Conservation (phyloP, 2,329 filamentous ascomycete species). For the Penicillium psychrosexuale region DNA sequence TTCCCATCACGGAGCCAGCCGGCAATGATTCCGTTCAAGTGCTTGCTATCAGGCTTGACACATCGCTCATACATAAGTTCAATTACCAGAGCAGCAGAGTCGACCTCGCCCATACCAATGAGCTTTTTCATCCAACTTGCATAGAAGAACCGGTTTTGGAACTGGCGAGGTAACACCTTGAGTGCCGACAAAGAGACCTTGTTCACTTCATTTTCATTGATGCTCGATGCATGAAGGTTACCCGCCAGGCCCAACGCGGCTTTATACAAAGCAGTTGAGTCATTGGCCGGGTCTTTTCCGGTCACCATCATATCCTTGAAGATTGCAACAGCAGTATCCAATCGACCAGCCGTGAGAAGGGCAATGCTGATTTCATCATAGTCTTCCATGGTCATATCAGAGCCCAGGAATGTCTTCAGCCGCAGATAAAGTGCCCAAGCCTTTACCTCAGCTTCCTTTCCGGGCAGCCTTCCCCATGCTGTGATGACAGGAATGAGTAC, state of each 20-base stretch:
- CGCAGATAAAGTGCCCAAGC: constrained; percentile 68
- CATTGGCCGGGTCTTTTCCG: constrained; percentile 46
- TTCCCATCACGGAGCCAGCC: constrained; percentile 68
- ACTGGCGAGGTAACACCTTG: constrained; percentile 51
- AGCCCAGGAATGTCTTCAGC: constrained; percentile 60
- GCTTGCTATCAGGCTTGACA: constrained; percentile 66
- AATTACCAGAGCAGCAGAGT: constrained; percentile 69
- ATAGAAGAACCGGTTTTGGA: constrained; percentile 75
- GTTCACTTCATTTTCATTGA: constrained; percentile 46
- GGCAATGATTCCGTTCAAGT: constrained; percentile 78
- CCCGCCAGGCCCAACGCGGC: constrained; percentile 40
- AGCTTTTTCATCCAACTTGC: constrained; percentile 85
- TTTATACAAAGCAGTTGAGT: constrained; percentile 46
- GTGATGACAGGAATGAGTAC: constrained; percentile 64
- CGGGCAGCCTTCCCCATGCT: constrained; percentile 57
- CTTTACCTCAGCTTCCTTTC: constrained; percentile 50
- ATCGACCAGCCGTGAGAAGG: constrained; percentile 65
- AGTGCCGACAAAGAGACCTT: constrained; percentile 50
- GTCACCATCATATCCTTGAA: constrained; percentile 89
- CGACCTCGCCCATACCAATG: constrained; percentile 67
- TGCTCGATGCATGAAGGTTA: constrained; percentile 42
- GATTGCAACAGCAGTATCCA: constrained; percentile 66
- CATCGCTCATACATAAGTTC: constrained; percentile 70
- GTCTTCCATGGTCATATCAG: constrained; percentile 65
- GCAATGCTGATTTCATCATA: constrained; percentile 71